Base-by-base conservation (phyloP, 768 basidiomycete genomes). In the Hypsizygus marmoreus region DNA sequence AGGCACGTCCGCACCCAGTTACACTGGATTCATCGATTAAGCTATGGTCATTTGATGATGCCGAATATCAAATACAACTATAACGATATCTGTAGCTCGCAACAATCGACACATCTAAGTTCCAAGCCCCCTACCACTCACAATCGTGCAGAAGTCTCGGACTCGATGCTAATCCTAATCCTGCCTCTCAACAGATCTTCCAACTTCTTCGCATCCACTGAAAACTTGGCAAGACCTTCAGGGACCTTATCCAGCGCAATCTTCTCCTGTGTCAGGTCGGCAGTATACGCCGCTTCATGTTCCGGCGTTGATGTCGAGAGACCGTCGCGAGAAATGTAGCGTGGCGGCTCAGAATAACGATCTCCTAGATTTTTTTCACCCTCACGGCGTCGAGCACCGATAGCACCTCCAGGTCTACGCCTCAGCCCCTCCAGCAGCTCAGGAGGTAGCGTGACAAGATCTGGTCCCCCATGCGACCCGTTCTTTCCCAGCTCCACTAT, bases 211-310 rank as follows among this genome's bases (percentile, higher is more conserved):
- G 64, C 61, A 37, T 71, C 69, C 6, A 55, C 58, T 10, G 64
- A 57, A 44, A 71, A 69, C 45, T 69, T 69, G 4, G 51, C 57
- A 40, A 69, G 33, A 2, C 67, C 69, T 50, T 68, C 68, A 1
- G 68, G 63, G 3, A 71, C 67, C 52, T 69, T 69, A 23, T 61
- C 66, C 6, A 64, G 43, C 11, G 63, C 63, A 17, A 67, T 64
- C 37, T 38, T 53, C 50, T 68, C 66, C 20, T 47, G 39, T 28
- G 31, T 23, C 14, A 64, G 50, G 40, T 66, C 62, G 3, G 47
- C 32, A 11, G 49, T 49, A 49, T 62, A 68, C 4, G 51, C 24
- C 4, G 48, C 36, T 20, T 54, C 52, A 2, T 54, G 61, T 13
- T 53, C 42, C 5, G 29, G 22, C 6, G 50, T 52, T 25, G 45